Percentiles rank a stretch among this genome's conserved stretches.
Evolutionary conservation across 2,329 filamentous ascomycete species (phyloP).

Genomic region (Parascedosporium putredinis): DNA sequence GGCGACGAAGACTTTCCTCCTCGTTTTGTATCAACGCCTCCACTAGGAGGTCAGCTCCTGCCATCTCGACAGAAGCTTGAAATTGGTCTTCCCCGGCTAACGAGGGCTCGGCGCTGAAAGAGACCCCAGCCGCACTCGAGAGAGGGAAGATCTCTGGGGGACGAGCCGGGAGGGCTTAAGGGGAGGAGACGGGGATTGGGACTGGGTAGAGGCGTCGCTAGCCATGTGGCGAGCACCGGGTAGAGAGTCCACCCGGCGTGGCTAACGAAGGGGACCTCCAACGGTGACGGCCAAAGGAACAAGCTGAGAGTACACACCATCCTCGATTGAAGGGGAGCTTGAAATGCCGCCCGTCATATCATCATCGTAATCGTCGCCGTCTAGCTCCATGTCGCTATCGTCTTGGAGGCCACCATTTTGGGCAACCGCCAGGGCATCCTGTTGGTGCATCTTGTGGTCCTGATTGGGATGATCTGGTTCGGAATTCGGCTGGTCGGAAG

Average conservation of each 20-base stretch:
- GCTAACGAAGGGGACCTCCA: slow-evolving; percentile 20
- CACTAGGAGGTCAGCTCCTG: background rate
- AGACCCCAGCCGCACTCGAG: background rate
- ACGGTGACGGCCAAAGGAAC: background rate
- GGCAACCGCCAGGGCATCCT: slow-evolving; percentile 49
- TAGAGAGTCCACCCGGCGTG: slow-evolving; percentile 33
- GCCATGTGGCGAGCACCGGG: slow-evolving; percentile 20
- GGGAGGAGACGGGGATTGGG: slow-evolving; percentile 14
- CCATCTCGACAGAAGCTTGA: background rate
- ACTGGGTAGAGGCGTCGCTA: too few relatives aligned
- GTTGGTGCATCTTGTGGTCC: slow-evolving; percentile 29
- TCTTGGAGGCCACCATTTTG: slow-evolving; percentile 50
- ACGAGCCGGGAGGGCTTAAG: background rate
- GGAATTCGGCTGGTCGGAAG: slow-evolving; percentile 7
- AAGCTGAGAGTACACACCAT: slow-evolving; percentile 62
- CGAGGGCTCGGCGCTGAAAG: background rate
- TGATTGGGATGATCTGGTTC: slow-evolving; percentile 23
- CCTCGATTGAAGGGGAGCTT: slow-evolving; percentile 96
- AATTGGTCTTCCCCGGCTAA: background rate
- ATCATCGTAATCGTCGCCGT: slow-evolving; percentile 69
- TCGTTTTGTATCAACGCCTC: background rate
- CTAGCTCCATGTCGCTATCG: slow-evolving; percentile 56
- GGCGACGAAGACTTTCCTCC: slow-evolving; percentile 4
- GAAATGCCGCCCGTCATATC: slow-evolving; percentile 99
- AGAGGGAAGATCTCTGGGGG: background rate